phyloP scores from a whole-genome alignment of 441 rosid genomes.

The Arabidopsis hybrid region DNA sequence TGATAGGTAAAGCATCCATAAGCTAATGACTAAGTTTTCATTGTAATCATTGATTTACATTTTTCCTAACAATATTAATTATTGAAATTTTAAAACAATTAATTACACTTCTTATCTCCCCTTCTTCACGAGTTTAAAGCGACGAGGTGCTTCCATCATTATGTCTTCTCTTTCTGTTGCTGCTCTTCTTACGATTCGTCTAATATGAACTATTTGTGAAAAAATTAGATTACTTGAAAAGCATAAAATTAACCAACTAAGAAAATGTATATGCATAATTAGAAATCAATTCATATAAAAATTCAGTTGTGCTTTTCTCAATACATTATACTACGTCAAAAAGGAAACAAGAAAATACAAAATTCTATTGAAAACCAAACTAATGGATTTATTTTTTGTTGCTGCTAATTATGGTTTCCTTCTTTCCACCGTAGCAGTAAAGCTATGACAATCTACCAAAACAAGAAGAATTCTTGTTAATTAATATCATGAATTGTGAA shows the following conservation, averaged over 20 bases:
- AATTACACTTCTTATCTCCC: conserved; percentile 18
- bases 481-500: background rate
- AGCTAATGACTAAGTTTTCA: conserved; percentile 38
- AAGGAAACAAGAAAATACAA: too few species aligned
- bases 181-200: conserved; percentile 23
- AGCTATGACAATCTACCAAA: background rate
- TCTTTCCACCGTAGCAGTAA: too few species aligned
- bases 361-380: too few species aligned
- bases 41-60: conserved; percentile 35
- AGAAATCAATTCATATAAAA: too few species aligned
- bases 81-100: conserved; percentile 8
- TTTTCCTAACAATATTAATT: background rate
- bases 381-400: too few species aligned
- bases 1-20: conserved; percentile 32
- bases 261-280: background rate
- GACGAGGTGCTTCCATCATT: conserved; percentile 36
- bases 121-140: conserved; percentile 48
- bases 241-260: background rate
- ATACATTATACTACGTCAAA: too few species aligned
- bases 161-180: conserved; percentile 32
- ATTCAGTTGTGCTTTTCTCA: too few species aligned
- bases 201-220: background rate
- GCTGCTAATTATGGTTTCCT: too few species aligned
- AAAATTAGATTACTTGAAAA: background rate
- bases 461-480: background rate